Conservation (phyloP, 371 early-diverging fungal genomes). For the Haplosporangium sp. region DNA sequence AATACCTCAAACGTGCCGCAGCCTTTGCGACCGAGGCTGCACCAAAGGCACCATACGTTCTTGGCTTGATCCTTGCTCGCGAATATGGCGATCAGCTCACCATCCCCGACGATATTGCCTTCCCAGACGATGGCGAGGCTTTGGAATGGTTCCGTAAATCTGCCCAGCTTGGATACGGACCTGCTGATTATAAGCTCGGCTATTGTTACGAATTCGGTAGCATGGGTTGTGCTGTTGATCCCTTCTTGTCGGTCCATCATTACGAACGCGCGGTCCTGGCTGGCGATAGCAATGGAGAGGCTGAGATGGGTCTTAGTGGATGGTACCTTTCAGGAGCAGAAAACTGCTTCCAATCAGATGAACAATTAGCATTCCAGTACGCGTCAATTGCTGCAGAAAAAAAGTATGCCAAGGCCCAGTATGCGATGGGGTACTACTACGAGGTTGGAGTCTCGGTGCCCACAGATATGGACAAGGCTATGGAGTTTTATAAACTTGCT, state of each 20-base stretch:
- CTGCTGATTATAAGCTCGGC: slow-evolving; percentile 83
- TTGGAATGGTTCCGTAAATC: slow-evolving; percentile 62
- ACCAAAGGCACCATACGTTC: slow-evolving; percentile 77
- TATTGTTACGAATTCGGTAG: slow-evolving; percentile 84
- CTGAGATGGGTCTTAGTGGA: slow-evolving; percentile 92
- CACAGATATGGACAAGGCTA: slow-evolving; percentile 76
- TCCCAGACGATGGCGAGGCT: slow-evolving; percentile 58
- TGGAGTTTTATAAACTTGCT: slow-evolving; percentile 80
- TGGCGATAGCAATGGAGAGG: slow-evolving; percentile 82
- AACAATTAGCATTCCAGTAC: slow-evolving; percentile 93
- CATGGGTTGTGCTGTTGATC: slow-evolving; percentile 76
- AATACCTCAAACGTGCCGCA: slow-evolving; percentile 78
- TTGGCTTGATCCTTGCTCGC: slow-evolving; percentile 67
- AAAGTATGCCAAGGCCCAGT: slow-evolving; percentile 91
- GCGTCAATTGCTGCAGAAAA: slow-evolving; percentile 86
- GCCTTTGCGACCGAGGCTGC: slow-evolving; percentile 72
- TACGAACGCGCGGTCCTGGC: slow-evolving; percentile 90
- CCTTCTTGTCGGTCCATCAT: slow-evolving; percentile 77
- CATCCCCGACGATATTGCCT: slow-evolving; percentile 58
- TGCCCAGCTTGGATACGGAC: slow-evolving; percentile 71
- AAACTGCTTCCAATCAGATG: slow-evolving; percentile 77
- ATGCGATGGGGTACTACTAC: slow-evolving; percentile 92
- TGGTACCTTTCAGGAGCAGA: slow-evolving; percentile 96
- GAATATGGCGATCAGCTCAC: slow-evolving; percentile 42
- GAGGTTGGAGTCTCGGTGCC: slow-evolving; percentile 89